phyloP scores from a whole-genome alignment of 805 yeast species.

The Starmerella potacharoeniae region DNA sequence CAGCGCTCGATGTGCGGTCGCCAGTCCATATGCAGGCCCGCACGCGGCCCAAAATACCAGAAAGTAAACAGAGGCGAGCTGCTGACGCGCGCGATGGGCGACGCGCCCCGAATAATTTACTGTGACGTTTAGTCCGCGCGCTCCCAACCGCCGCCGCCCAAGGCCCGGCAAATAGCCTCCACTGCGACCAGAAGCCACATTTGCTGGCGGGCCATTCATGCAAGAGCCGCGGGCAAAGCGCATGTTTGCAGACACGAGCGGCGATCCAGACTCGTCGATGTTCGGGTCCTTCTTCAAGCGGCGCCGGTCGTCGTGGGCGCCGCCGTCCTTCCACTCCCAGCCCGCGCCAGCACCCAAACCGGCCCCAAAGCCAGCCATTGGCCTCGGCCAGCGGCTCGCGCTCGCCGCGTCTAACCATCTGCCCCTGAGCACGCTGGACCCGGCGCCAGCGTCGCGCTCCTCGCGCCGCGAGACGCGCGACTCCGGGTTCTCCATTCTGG shows the following conservation, averaged over 20 bases:
- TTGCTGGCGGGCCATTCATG: not conserved
- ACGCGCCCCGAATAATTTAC: not conserved
- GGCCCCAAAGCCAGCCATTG: not conserved
- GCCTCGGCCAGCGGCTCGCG: not conserved
- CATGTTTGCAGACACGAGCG: constrained; percentile 1
- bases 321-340: not conserved
- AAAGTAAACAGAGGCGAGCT: not conserved
- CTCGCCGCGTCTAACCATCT: not conserved
- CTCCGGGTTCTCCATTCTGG: constrained; percentile 11
- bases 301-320: constrained; percentile 3
- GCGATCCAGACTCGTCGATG: not conserved
- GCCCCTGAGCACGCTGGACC: not conserved
- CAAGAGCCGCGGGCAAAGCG: constrained; percentile 1
- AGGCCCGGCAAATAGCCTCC: no score
- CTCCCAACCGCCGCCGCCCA: no score
- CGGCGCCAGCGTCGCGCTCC: not conserved
- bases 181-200: not conserved
- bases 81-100: not conserved
- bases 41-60: not conserved
- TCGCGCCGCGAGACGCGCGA: constrained; percentile 3
- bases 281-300: constrained; percentile 5
- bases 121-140: not conserved
- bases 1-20: constrained; percentile 24
- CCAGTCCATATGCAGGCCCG: constrained; percentile 18
- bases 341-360: not conserved